Conservation (phyloP, 1,139 yeast genomes). For the Geotrichum fermentans region DNA sequence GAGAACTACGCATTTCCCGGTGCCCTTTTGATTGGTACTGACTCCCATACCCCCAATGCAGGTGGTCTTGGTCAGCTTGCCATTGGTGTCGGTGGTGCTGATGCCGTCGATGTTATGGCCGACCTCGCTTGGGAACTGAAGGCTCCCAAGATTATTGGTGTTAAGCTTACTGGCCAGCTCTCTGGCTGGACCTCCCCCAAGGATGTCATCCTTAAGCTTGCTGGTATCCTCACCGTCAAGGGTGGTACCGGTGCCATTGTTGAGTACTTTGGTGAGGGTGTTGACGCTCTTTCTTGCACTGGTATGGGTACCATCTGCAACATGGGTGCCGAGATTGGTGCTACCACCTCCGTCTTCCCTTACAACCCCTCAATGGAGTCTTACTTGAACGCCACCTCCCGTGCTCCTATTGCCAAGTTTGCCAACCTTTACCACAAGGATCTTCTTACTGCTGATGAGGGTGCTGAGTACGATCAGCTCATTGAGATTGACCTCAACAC, state of each 20-base stretch:
- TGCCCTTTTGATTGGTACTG: constrained; percentile 94
- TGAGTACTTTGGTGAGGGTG: constrained; percentile 97
- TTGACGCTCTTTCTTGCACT: constrained; percentile 91
- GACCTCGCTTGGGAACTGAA: constrained; percentile 95
- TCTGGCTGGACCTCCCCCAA: constrained; percentile 98
- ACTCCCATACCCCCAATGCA: constrained; percentile 98
- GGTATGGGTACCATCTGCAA: constrained; percentile 99
- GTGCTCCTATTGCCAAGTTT: constrained; percentile 76
- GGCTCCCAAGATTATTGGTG: constrained; percentile 97
- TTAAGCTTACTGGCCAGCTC: constrained; percentile 90
- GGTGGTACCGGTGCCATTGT: constrained; percentile 99
- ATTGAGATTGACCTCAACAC: constrained; percentile 92
- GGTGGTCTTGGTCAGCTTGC: constrained; percentile 99
- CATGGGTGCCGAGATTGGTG: constrained; percentile 99
- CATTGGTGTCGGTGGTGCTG: constrained; percentile 99
- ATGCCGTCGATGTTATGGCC: constrained; percentile 97
- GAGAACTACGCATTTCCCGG: constrained; percentile 99
- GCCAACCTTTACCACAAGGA: constrained; percentile 71
- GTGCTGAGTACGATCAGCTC: constrained; percentile 92
- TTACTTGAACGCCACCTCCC: constrained; percentile 82
- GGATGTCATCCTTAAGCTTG: constrained; percentile 91
- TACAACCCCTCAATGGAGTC: constrained; percentile 86
- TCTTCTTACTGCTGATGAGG: constrained; percentile 84
- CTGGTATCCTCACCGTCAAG: constrained; percentile 95
- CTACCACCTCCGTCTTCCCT: constrained; percentile 98